A percentile compares a stretch with the other conserved stretches of the same genome.
phyloP scores from a whole-genome alignment of 2,329 filamentous ascomycete genomes.

The Trichoderma lentiforme region DNA sequence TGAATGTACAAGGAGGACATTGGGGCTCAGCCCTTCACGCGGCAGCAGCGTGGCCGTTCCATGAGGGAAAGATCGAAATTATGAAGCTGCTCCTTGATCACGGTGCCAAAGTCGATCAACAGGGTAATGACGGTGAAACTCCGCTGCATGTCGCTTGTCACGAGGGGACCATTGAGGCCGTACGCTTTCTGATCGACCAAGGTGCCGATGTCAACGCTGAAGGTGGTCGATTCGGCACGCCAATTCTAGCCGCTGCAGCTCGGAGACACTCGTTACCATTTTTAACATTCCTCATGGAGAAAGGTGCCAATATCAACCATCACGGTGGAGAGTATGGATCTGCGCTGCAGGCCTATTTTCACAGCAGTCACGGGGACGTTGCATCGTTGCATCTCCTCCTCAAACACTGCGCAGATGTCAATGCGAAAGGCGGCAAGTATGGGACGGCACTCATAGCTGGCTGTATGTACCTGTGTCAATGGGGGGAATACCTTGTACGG shows the following conservation, averaged over 20 bases:
- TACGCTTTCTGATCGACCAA: not conserved
- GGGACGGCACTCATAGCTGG: not conserved
- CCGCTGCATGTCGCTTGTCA: not conserved
- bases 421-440: not conserved
- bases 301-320: not conserved
- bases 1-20: not conserved
- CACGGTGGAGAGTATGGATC: not conserved
- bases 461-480: too few species aligned
- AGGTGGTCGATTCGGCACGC: not conserved
- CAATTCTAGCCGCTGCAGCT: not conserved
- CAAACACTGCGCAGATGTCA: not conserved
- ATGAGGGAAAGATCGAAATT: too few species aligned
- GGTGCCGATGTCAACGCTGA: not conserved
- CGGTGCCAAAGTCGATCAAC: not conserved
- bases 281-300: not conserved
- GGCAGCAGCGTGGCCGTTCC: too few species aligned
- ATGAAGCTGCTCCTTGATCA: not conserved
- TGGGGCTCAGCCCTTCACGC: not conserved
- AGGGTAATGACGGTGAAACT: not conserved
- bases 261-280: not conserved
- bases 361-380: rapidly evolving
- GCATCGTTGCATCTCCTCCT: not conserved
- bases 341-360: not conserved
- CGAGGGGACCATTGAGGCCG: not conserved
- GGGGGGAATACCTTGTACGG: not conserved